Base-by-base conservation (phyloP, 495 filamentous ascomycete species). In the Penicillium nucicola region DNA sequence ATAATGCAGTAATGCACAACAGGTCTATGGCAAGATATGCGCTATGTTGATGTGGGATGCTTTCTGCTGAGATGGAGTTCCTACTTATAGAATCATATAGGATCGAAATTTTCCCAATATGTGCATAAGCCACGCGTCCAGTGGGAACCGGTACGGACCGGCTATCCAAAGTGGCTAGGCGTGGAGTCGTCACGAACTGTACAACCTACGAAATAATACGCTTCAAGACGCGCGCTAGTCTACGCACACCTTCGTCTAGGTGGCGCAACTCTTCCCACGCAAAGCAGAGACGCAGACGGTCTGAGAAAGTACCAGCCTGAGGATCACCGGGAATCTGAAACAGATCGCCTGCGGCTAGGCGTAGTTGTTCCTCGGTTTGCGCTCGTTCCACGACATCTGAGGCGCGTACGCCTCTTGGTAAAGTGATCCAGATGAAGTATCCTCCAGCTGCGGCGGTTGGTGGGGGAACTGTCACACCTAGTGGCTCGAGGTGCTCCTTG, bases 361-460 rank as follows among this genome's bases (percentile, higher is more conserved):
- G 67, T 45, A 95, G 58, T 30, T 80, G 81, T 60, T 85, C 80
- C 40, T 84, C 74, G 3, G 69, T 60, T 56, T 71, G 63, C 6
- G 81, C 81, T 25, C 66, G 65, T 43, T 72, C 52, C 10, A 82
- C 79, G 12, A 95, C 71, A n/a, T 70, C 76, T 25, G 63, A 63
- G 2, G 82, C 83, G 17, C 58, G 66, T 10, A 83, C 56, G 4
- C 63, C 61, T 14, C 56, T 44, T 0, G 87, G 87, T 14, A 96
- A 66, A 8, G 69, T 67, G 14, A 93, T 58, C 89, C 90, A 96
- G 30, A 91, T 69, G 61, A 93, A 95, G 65, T 90, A 95, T 0
- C 90, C 90, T 0, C 90, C 90, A 0, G 67, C 65, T 6, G 66
- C 47, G 3, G 52, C 47, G 0, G 66, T 52, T 17, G 64, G 42